A percentile compares a stretch with the other conserved stretches of the same genome.
Conservation (phyloP, 2,329 filamentous ascomycete species). For the Alternaria longipes region DNA sequence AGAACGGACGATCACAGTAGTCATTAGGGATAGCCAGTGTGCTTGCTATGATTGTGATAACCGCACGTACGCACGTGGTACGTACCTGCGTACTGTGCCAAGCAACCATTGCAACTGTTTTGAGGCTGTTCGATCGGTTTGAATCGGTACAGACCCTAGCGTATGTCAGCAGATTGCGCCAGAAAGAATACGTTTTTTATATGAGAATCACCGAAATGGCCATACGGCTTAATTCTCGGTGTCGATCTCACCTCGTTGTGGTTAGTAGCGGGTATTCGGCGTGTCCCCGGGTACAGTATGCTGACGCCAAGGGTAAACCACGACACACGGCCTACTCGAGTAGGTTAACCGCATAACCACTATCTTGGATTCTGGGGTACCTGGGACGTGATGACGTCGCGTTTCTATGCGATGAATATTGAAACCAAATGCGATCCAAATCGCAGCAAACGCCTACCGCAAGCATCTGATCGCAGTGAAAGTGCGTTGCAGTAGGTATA, state of each 20-base stretch:
- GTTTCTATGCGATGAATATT: neutral
- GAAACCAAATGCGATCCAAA: neutral
- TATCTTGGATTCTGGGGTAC: neutral
- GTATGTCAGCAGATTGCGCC: neutral
- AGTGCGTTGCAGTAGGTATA: neutral
- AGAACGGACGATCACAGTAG: neutral
- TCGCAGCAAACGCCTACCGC: neutral
- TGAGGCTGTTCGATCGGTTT: neutral
- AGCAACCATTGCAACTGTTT: neutral
- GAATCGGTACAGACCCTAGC: neutral
- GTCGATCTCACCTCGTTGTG: neutral
- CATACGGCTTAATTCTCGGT: neutral
- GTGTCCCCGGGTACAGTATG: neutral
- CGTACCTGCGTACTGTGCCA: neutral
- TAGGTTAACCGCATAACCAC: neutral
- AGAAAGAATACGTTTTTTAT: neutral
- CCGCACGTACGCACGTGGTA: neutral
- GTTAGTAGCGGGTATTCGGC: slow-evolving; percentile 2
- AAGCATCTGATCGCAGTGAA: neutral
- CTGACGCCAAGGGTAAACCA: neutral
- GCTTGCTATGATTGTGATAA: slow-evolving; percentile 1
- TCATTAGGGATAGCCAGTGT: neutral
- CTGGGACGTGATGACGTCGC: neutral
- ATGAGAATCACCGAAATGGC: neutral
- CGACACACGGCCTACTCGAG: neutral